These are phyloP conservation scores for Aspergillus kassunensis DNA, from an alignment of 495 filamentous ascomycete genomes.

Conservation along the genomic window DNA sequence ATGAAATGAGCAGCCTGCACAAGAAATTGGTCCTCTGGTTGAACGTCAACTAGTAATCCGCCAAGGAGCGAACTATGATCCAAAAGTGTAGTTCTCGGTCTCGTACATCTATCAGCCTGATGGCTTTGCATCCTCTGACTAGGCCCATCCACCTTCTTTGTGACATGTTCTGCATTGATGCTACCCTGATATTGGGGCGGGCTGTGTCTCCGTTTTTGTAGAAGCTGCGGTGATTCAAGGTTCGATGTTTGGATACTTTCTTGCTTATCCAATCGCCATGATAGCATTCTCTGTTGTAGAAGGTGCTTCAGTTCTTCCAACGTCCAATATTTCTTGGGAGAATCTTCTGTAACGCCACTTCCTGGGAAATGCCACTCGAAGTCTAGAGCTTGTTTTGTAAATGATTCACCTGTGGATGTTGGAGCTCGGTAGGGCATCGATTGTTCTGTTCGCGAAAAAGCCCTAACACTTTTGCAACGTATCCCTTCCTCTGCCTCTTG, in stretches of 20 bases:
- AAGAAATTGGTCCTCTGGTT: neutral
- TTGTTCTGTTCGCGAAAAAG: neutral
- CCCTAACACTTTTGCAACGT: too few relatives aligned
- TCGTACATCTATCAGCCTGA: neutral
- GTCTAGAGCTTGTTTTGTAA: constrained; percentile 18
- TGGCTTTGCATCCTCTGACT: neutral
- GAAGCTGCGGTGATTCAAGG: neutral
- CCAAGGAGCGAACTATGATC: neutral
- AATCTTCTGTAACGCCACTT: neutral
- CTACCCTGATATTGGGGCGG: neutral
- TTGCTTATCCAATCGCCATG: constrained; percentile 9
- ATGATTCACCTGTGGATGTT: constrained; percentile 2
- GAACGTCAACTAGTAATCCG: neutral
- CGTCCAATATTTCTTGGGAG: constrained; percentile 16
- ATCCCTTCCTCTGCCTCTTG: neutral
- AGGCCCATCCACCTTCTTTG: neutral
- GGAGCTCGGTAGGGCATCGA: neutral
- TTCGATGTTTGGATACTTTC: neutral
- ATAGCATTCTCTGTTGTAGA: constrained; percentile 16
- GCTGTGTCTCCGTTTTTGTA: constrained; percentile 3
- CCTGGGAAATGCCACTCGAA: constrained; percentile 7
- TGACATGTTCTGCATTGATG: neutral
- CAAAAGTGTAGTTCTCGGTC: neutral
- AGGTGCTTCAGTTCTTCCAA: constrained; percentile 25
- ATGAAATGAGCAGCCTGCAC: neutral